Percentiles rank a stretch among this genome's conserved stretches.
Evolutionary conservation across 2,329 filamentous ascomycete genomes (phyloP).

Genomic region (Clarireedia homoeocarpa): DNA sequence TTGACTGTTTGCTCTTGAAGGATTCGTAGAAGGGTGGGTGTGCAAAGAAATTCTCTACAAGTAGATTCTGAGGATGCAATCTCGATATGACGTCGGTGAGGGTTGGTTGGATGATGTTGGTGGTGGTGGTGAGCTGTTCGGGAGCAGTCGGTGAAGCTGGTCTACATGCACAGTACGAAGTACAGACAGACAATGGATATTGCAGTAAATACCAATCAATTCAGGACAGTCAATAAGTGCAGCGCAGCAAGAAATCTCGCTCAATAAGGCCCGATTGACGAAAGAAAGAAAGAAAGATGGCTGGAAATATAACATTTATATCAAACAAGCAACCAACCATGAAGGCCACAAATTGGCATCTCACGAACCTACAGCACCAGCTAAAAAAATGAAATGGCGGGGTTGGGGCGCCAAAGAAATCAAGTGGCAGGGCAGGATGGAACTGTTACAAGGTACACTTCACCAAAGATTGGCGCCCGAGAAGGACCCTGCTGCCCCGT

Average conservation of each 20-base stretch:
- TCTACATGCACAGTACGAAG: neutral
- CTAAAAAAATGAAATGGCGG: neutral
- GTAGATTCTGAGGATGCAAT: no score
- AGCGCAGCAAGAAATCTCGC: no score
- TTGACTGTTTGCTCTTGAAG: neutral
- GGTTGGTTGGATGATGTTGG: no score
- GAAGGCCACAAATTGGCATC: neutral
- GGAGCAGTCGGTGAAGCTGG: no score
- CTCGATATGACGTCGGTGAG: conserved; percentile 1
- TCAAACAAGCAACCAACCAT: neutral
- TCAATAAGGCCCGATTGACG: no score
- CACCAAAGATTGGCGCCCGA: neutral
- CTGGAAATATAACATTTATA: neutral
- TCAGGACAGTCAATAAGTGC: no score
- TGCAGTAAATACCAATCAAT: no score
- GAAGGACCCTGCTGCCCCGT: neutral
- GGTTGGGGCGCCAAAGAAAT: conserved; percentile 5
- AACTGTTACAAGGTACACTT: no score
- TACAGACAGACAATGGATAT: neutral
- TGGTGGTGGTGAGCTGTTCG: no score
- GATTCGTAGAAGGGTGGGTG: no score
- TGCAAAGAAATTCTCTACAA: no score
- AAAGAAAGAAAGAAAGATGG: neutral
- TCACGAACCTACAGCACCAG: neutral
- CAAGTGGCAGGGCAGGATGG: conserved; percentile 1